Conservation (phyloP, 495 filamentous ascomycete species). For the Penicillium antarcticum region DNA sequence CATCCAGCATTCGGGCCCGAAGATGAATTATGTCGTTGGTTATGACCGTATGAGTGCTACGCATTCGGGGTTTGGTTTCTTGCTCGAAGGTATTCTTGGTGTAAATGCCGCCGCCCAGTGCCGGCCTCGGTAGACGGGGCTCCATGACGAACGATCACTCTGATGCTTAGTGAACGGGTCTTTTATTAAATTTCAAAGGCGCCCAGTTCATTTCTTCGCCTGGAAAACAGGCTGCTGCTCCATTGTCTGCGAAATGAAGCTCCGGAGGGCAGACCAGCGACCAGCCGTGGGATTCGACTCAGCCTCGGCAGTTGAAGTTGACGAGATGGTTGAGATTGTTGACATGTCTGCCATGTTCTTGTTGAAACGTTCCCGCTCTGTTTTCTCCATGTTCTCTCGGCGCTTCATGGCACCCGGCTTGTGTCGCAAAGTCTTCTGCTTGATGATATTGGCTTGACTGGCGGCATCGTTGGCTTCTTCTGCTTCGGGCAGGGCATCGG, state of each 20-base stretch:
- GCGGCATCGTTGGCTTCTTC: conserved; percentile 27
- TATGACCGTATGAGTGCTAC: not conserved
- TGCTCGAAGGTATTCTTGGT: not conserved
- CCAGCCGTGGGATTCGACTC: conserved; percentile 44
- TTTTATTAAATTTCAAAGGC: not conserved
- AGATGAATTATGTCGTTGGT: not conserved
- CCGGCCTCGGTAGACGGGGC: not conserved
- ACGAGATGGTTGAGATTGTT: conserved; percentile 28
- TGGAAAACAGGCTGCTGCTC: conserved; percentile 67
- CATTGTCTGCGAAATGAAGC: conserved; percentile 69
- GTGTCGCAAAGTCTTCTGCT: conserved; percentile 66
- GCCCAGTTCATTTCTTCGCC: conserved; percentile 25
- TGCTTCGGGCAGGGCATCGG: conserved; percentile 68
- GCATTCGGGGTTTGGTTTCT: not conserved
- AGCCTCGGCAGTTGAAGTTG: conserved; percentile 10
- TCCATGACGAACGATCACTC: not conserved
- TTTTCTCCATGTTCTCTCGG: conserved; percentile 71
- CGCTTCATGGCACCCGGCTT: conserved; percentile 78
- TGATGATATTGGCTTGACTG: conserved; percentile 49
- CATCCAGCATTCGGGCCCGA: not conserved
- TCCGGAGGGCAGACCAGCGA: conserved; percentile 66
- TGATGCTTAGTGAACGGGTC: not conserved
- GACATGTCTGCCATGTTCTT: conserved; percentile 69
- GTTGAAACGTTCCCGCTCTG: conserved; percentile 78
- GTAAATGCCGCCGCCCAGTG: not conserved